Percentiles rank a stretch among this genome's conserved stretches.
Conservation (phyloP, 2,329 filamentous ascomycete genomes). For the Cladobotryum protrusum region DNA sequence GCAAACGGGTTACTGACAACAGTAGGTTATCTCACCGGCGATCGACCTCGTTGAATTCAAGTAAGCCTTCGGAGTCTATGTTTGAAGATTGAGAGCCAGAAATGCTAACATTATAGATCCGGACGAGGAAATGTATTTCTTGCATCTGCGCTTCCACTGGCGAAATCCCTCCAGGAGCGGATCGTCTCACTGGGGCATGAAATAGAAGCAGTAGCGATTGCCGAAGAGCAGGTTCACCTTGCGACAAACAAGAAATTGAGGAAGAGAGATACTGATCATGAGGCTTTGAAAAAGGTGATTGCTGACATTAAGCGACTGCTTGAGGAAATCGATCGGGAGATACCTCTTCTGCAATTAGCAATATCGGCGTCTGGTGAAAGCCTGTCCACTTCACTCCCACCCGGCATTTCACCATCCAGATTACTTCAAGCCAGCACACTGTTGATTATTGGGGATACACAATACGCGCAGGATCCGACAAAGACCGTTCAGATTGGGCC, state of each 20-base stretch:
- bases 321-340: conserved; percentile 77
- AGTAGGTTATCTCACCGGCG: conserved; percentile 75
- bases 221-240: conserved; percentile 47
- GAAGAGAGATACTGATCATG: conserved; percentile 33
- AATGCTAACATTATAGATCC: conserved; percentile 31
- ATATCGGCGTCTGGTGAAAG: conserved; percentile 91
- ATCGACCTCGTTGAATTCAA: conserved; percentile 92
- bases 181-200: conserved; percentile 74
- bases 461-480: conserved; percentile 62
- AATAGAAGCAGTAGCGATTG: conserved; percentile 61
- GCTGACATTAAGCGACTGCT: conserved; percentile 70
- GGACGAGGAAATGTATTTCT: conserved; percentile 54
- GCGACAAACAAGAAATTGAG: conserved; percentile 33
- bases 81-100: background rate
- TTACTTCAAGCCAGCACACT: conserved; percentile 90
- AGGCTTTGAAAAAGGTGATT: conserved; percentile 64
- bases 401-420: conserved; percentile 82
- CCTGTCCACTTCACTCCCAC: conserved; percentile 70
- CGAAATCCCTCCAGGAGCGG: conserved; percentile 74
- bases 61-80: conserved; percentile 35
- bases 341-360: conserved; percentile 85
- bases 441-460: conserved; percentile 77
- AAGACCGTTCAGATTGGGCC: conserved; percentile 77
- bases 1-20: conserved; percentile 2
- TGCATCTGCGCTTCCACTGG: conserved; percentile 77